Conservation (phyloP, 73 alveolate genomes). For the Stentor coeruleus region DNA sequence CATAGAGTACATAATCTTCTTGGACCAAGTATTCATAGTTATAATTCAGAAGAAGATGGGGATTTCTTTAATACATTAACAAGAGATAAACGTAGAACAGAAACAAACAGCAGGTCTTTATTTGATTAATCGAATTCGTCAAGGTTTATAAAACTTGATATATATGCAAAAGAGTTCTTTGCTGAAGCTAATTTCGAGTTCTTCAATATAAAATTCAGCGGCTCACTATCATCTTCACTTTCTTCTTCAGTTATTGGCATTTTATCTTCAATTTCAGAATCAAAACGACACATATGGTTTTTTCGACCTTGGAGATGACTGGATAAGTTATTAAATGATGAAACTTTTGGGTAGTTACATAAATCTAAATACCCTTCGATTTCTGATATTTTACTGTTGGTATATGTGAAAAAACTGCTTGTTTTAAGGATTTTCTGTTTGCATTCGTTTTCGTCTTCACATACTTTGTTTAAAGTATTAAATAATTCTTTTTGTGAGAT, state of each 20-base stretch:
- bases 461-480: background rate
- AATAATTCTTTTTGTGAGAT: background rate
- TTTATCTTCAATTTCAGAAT: background rate
- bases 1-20: background rate
- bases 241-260: background rate
- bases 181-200: background rate
- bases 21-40: background rate
- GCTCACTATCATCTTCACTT: too few species aligned
- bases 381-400: background rate
- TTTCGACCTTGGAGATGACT: background rate
- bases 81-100: background rate
- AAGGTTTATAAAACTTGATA: background rate
- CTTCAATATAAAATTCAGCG: too few species aligned
- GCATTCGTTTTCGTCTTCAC: background rate
- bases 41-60: background rate
- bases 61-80: background rate
- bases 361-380: slow-evolving; percentile 3
- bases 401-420: background rate
- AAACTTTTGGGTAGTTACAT: background rate
- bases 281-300: background rate
- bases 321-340: background rate
- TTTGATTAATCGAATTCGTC: background rate
- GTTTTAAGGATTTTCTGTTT: background rate
- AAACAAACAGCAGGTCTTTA: background rate
- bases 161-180: background rate